Conservation (phyloP, 345 rosid species). For the Triadica sebifera region DNA sequence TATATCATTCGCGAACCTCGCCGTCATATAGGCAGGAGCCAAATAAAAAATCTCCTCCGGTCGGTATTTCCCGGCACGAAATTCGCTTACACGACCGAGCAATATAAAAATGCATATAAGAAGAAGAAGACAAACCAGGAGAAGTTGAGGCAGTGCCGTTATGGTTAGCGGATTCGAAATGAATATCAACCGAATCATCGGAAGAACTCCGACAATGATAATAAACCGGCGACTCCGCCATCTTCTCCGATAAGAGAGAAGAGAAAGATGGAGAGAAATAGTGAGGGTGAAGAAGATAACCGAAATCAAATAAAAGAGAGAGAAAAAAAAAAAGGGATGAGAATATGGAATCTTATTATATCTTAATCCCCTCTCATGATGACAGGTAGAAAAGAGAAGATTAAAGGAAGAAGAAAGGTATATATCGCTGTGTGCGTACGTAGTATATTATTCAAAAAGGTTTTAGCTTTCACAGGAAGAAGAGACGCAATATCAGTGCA, state of each 20-base stretch:
- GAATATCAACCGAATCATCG: constrained; percentile 10
- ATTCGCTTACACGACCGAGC: too few species aligned
- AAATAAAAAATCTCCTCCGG: background rate
- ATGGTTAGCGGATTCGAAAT: background rate
- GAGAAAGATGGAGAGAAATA: background rate
- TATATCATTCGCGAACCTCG: background rate
- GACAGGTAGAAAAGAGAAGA: background rate
- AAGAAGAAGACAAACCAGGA: background rate
- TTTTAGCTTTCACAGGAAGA: too few species aligned
- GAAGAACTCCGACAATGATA: background rate
- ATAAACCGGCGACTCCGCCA: constrained; percentile 4
- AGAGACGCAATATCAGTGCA: too few species aligned
- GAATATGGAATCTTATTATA: background rate
- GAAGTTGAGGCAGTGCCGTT: constrained; percentile 6
- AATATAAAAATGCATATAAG: background rate
- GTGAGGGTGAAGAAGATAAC: background rate
- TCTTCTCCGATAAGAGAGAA: background rate
- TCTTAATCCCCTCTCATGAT: background rate
- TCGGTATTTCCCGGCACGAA: background rate
- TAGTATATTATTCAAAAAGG: too few species aligned
- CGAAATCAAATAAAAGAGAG: background rate
- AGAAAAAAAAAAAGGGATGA: background rate
- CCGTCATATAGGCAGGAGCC: background rate
- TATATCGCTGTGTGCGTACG: background rate
- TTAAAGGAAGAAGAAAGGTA: background rate